Evolutionary conservation across 345 rosid species (phyloP).

Genomic region (Streptanthus diversifolius): DNA sequence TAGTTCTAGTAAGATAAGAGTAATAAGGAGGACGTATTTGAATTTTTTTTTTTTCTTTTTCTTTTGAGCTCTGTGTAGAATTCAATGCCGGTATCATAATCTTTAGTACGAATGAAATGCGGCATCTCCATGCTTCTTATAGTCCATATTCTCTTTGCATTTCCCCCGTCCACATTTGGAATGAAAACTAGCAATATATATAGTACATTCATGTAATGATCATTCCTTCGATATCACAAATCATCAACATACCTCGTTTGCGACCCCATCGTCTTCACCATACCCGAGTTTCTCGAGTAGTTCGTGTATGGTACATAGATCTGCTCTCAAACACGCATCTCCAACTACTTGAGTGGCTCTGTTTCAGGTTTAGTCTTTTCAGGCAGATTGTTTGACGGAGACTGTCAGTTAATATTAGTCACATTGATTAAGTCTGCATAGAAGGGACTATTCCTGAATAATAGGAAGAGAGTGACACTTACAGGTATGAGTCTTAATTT

Average conservation of each 20-base stretch:
- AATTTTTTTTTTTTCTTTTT: not conserved
- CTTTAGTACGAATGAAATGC: conserved; percentile 84
- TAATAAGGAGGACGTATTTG: conserved; percentile 12
- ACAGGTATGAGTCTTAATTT: conserved; percentile 10
- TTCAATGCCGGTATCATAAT: conserved; percentile 67
- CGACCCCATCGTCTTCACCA: conserved; percentile 72
- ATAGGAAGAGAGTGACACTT: conserved; percentile 40
- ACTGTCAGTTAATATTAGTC: conserved; percentile 37
- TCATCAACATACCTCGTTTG: conserved; percentile 58
- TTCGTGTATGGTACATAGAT: conserved; percentile 81
- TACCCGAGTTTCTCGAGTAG: conserved; percentile 72
- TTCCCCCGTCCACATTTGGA: conserved; percentile 88
- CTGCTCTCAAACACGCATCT: conserved; percentile 74
- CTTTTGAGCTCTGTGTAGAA: conserved; percentile 56
- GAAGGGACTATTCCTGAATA: conserved; percentile 28
- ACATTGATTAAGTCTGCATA: conserved; percentile 8
- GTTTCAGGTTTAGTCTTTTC: conserved; percentile 49
- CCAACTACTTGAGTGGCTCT: conserved; percentile 49
- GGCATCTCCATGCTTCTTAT: conserved; percentile 77
- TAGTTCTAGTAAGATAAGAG: not conserved
- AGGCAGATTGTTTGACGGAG: conserved; percentile 56
- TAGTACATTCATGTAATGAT: not conserved
- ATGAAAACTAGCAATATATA: conserved; percentile 49
- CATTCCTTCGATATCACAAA: not conserved
- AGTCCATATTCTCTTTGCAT: conserved; percentile 74